Conservation (phyloP, 2,329 filamentous ascomycete genomes). For the Zymoseptoria pseudotritici region DNA sequence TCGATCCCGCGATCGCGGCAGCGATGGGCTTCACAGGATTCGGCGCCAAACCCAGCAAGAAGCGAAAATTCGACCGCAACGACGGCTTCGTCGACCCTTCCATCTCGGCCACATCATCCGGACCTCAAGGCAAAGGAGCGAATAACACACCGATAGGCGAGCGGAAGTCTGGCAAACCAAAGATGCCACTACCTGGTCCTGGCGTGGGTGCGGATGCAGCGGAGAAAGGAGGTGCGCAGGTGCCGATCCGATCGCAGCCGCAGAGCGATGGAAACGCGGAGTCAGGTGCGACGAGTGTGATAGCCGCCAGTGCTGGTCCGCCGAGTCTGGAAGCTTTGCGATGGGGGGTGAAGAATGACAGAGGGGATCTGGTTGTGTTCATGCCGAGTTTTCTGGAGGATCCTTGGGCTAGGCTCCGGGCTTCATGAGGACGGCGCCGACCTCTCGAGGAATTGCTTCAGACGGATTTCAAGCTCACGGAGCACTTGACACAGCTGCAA, state of each 20-base stretch:
- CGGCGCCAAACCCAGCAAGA: constrained; percentile 54
- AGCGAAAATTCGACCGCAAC: constrained; percentile 56
- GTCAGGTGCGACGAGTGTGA: neutral
- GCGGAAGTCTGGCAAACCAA: neutral
- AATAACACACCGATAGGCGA: constrained; percentile 21
- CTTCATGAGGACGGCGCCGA: constrained; percentile 26
- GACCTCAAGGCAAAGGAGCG: constrained; percentile 29
- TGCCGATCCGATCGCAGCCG: neutral
- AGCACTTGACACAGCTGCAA: neutral
- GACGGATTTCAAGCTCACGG: neutral
- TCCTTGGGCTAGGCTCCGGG: constrained; percentile 51
- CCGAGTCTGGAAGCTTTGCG: constrained; percentile 32
- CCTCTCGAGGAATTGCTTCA: neutral
- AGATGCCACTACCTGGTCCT: neutral
- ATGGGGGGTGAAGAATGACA: constrained; percentile 36
- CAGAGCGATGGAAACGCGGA: neutral
- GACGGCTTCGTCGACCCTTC: constrained; percentile 43
- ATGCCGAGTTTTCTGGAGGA: constrained; percentile 63
- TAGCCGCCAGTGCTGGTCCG: constrained; percentile 1
- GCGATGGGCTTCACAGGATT: constrained; percentile 70
- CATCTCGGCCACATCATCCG: constrained; percentile 21
- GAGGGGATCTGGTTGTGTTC: constrained; percentile 63
- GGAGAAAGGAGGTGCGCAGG: neutral
- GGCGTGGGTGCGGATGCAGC: neutral
- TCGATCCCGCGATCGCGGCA: constrained; percentile 53